A percentile compares a stretch with the other conserved stretches of the same genome.
These are phyloP conservation scores for Forsythia suspensa DNA, from an alignment of 257 asterid genomes.

Conservation along the genomic window DNA sequence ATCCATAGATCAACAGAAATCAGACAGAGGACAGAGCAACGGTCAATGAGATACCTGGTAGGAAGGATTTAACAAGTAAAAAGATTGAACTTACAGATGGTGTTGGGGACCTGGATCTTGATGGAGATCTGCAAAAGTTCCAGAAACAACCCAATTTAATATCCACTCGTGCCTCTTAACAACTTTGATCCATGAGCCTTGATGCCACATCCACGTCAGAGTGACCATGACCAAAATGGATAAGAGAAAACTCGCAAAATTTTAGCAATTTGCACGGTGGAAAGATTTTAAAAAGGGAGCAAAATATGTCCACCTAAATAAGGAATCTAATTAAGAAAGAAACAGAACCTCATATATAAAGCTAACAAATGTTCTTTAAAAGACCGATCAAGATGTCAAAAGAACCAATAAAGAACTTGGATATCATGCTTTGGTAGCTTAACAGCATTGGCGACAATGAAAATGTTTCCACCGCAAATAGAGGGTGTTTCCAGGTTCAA, in stretches of 20 bases:
- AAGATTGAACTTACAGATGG: constrained; percentile 73
- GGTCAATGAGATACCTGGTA: not conserved
- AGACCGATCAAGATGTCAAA: constrained; percentile 42
- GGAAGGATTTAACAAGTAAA: not conserved
- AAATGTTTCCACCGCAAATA: constrained; percentile 51
- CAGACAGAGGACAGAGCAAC: not conserved
- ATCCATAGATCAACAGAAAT: not conserved
- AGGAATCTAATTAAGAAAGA: constrained; percentile 37
- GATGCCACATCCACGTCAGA: constrained; percentile 80
- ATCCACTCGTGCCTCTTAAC: constrained; percentile 77
- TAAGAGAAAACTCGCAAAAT: constrained; percentile 45
- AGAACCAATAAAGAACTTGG: constrained; percentile 43
- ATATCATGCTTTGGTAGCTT: constrained; percentile 35
- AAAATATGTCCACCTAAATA: constrained; percentile 31
- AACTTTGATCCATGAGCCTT: constrained; percentile 83
- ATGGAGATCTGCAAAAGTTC: constrained; percentile 99
- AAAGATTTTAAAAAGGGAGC: not conserved
- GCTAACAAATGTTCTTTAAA: constrained; percentile 34
- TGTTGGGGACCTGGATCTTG: constrained; percentile 89
- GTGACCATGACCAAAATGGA: constrained; percentile 59
- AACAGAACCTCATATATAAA: constrained; percentile 34
- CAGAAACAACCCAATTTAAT: constrained; percentile 94
- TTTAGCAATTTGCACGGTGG: constrained; percentile 33
- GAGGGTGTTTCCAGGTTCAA: constrained; percentile 57
- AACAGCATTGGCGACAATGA: constrained; percentile 40